Percentiles rank a stretch among this genome's conserved stretches.
Conservation (phyloP, 2,329 filamentous ascomycete genomes). For the Fusarium sp. region DNA sequence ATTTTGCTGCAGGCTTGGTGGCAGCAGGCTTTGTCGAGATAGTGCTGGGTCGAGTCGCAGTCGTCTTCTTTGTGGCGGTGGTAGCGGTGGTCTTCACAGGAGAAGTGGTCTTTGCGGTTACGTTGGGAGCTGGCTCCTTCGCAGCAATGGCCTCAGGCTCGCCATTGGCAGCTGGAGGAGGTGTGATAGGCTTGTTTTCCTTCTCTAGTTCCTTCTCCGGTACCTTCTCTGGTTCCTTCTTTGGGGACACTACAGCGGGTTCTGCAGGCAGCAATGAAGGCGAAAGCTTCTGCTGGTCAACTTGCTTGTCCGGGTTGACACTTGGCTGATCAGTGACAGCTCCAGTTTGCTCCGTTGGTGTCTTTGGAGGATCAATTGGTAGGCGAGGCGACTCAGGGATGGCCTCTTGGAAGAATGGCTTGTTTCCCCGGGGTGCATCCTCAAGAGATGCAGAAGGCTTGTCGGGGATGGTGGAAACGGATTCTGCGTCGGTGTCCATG, state of each 20-base stretch:
- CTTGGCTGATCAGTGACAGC: conserved; percentile 54
- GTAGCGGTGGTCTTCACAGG: conserved; percentile 21
- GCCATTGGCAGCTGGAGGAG: conserved; percentile 39
- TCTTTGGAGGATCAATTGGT: conserved; percentile 38
- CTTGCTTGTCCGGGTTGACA: conserved; percentile 57
- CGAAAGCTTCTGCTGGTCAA: conserved; percentile 56
- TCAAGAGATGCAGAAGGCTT: conserved; percentile 51
- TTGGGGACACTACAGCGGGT: conserved; percentile 25
- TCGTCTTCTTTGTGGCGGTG: conserved; percentile 36
- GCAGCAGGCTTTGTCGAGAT: conserved; percentile 45
- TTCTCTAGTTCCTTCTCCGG: conserved; percentile 18
- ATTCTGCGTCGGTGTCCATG: conserved; percentile 53
- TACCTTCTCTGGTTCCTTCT: conserved; percentile 18
- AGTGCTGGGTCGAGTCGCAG: conserved; percentile 40
- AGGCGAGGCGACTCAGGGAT: conserved; percentile 59
- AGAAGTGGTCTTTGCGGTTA: conserved; percentile 22
- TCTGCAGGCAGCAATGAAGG: conserved; percentile 28
- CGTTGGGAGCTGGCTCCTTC: conserved; percentile 33
- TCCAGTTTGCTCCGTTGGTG: conserved; percentile 33
- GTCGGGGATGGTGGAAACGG: conserved; percentile 55
- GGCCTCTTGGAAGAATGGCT: conserved; percentile 54
- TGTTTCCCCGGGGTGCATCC: conserved; percentile 46
- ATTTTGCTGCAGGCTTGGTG: conserved; percentile 40
- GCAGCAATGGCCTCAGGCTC: conserved; percentile 45
- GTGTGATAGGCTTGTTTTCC: conserved; percentile 20